Evolutionary conservation across 2,329 filamentous ascomycete species (phyloP).

Genomic region (Fusarium nelsonii): DNA sequence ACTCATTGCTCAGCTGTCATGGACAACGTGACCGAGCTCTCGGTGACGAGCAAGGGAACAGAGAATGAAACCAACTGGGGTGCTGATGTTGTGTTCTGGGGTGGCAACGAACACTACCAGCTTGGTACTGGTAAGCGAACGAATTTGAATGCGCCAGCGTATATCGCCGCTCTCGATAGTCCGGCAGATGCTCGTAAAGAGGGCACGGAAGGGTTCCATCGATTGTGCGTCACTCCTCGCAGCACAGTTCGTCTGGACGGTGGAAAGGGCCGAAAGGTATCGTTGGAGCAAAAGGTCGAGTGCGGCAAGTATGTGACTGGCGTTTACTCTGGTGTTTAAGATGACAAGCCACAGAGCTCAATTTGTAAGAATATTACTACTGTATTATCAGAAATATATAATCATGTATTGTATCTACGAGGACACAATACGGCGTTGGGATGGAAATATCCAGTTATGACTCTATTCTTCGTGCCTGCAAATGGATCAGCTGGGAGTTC

Average conservation of each 20-base stretch:
- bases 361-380: constrained; percentile 16
- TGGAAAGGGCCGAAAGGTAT: constrained; percentile 75
- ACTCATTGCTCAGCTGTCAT: constrained; percentile 87
- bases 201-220: constrained; percentile 72
- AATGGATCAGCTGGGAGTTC: neutral
- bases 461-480: constrained; percentile 18
- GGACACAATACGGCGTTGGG: constrained; percentile 33
- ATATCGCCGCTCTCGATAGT: constrained; percentile 81
- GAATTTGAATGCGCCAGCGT: constrained; percentile 80
- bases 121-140: constrained; percentile 90
- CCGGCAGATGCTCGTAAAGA: constrained; percentile 69
- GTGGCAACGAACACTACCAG: constrained; percentile 93
- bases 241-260: constrained; percentile 73
- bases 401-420: constrained; percentile 32
- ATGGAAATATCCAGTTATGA: constrained; percentile 19
- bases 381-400: constrained; percentile 39
- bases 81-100: constrained; percentile 91
- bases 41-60: constrained; percentile 62
- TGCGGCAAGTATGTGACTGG: constrained; percentile 86
- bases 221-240: constrained; percentile 84
- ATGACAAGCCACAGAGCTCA: neutral
- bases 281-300: constrained; percentile 87
- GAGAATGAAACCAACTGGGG: constrained; percentile 87
- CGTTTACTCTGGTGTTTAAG: constrained; percentile 77
- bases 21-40: constrained; percentile 80